phyloP scores from a whole-genome alignment of 225 moss, liverwort and hornwort genomes.

The Marchantia paleacea region DNA sequence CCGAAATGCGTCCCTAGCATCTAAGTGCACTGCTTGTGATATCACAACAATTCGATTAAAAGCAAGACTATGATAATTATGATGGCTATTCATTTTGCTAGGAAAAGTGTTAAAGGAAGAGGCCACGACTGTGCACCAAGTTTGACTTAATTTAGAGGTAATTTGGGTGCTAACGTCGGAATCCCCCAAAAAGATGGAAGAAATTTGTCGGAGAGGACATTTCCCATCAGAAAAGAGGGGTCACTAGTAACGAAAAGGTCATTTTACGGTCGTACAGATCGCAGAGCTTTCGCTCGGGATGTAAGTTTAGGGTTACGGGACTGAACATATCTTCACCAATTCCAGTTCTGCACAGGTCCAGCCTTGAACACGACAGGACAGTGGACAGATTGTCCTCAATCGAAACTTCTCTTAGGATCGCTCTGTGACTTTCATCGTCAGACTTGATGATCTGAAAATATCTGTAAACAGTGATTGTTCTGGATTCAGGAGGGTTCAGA shows the following conservation, averaged over 20 bases:
- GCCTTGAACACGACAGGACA: not conserved
- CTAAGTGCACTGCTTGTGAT: too few species aligned
- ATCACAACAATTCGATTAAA: too few species aligned
- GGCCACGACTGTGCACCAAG: too few species aligned
- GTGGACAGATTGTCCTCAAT: not conserved
- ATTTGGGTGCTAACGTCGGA: too few species aligned
- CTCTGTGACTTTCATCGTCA: not conserved
- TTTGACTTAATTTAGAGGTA: too few species aligned
- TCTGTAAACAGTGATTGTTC: not conserved
- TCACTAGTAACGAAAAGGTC: not conserved
- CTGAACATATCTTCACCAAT: not conserved
- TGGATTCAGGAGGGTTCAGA: not conserved
- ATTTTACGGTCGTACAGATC: not conserved
- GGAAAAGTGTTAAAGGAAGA: too few species aligned
- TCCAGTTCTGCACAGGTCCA: not conserved
- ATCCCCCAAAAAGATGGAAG: too few species aligned
- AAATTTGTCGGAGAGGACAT: not conserved
- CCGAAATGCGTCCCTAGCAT: too few species aligned
- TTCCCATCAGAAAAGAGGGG: not conserved
- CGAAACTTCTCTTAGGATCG: not conserved
- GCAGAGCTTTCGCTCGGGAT: not conserved
- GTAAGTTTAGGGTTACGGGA: conserved; percentile 12
- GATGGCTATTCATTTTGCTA: too few species aligned
- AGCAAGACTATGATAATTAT: too few species aligned
- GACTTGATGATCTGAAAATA: not conserved